Evolutionary conservation across 768 basidiomycete species (phyloP), one percentile per base, ranked within the genome.

Genomic region (Hemileccinum rubropunctum): DNA sequence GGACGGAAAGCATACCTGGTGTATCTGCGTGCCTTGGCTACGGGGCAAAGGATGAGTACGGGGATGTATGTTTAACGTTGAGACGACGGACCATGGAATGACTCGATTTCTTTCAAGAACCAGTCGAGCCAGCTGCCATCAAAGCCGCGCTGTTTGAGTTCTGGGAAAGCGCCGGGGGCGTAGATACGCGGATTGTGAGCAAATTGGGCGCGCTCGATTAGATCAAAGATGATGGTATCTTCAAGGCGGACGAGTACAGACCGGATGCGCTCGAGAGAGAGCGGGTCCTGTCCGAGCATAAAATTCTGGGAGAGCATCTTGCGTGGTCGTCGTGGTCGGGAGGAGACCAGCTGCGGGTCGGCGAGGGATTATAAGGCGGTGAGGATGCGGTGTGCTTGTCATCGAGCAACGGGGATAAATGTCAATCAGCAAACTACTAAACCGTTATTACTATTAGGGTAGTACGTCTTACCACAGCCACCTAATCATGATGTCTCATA

Each of bases 171-270:
- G 20, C 84, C 88, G 14, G 77, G 78, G 45, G 84, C 75, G 72
- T 99, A 99, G 51, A 97, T 95, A 52, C 78, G 81, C 18, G 88
- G 84, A 64, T 98, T 98, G 65, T 91, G 87, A 0, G 92, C 92
- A 63, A 98, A 99, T 66, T 98, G 95, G 0, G 95, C 95, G 15
- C 97, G 82, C 67, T 99, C 97, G 61, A 99, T 99, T 49, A 98
- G 79, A 43, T 82, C 85, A 68, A 99, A 99, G 69, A 98, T 98
- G 74, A 99, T 98, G 18, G 95, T 99, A 60, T 99, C 97, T 66
- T 99, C 97, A 20, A 99, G 82, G 23, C 97, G 81, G 54, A 78
- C 84, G 14, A 99, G 76, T 41, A 94, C 88, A 18, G 83, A 83
- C 49, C 97, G 78, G 60, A 99, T 98, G 52, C 83, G 77, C 41